Conservation (phyloP, 192 early-diverging fungal species). For the Phlyctochytrium bullatum region DNA sequence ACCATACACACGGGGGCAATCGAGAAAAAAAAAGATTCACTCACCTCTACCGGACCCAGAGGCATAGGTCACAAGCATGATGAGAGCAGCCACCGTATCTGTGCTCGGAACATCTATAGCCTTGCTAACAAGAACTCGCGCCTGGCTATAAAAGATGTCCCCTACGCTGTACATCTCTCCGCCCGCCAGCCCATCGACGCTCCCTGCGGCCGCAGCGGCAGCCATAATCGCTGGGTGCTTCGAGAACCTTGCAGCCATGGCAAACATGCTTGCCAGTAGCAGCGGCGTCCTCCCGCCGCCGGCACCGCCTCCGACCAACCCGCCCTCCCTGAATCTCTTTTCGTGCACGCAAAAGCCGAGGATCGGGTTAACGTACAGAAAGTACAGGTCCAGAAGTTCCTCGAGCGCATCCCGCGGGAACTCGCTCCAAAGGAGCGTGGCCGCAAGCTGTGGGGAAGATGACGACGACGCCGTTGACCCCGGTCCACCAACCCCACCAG, state of each 20-base stretch:
- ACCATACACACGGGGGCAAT: not conserved
- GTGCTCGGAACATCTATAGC: slow-evolving; percentile 17
- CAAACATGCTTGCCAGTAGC: slow-evolving; percentile 22
- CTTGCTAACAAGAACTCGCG: slow-evolving; percentile 15
- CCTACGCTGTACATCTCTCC: slow-evolving; percentile 10
- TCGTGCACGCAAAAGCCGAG: slow-evolving; percentile 22
- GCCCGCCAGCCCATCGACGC: slow-evolving; percentile 7
- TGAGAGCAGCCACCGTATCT: slow-evolving; percentile 22
- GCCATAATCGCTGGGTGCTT: slow-evolving; percentile 24
- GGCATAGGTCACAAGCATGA: slow-evolving; percentile 30
- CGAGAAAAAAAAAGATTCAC: not conserved
- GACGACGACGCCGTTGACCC: no score
- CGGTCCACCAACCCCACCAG: no score
- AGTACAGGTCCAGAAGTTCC: slow-evolving; percentile 26
- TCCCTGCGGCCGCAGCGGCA: no score
- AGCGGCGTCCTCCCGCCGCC: slow-evolving; percentile 4
- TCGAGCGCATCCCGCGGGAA: slow-evolving; percentile 22
- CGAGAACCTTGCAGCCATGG: slow-evolving; percentile 23
- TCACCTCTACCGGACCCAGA: slow-evolving; percentile 24
- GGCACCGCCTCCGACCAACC: no score
- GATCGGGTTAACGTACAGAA: slow-evolving; percentile 27
- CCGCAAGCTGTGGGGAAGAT: no score
- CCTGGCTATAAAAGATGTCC: slow-evolving; percentile 22
- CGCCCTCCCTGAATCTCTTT: slow-evolving; percentile 19
- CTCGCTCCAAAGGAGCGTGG: no score